Evolutionary conservation across 2,329 filamentous ascomycete genomes (phyloP), one percentile per base, ranked within the genome.

Genomic region (Hypoxylon sp.): DNA sequence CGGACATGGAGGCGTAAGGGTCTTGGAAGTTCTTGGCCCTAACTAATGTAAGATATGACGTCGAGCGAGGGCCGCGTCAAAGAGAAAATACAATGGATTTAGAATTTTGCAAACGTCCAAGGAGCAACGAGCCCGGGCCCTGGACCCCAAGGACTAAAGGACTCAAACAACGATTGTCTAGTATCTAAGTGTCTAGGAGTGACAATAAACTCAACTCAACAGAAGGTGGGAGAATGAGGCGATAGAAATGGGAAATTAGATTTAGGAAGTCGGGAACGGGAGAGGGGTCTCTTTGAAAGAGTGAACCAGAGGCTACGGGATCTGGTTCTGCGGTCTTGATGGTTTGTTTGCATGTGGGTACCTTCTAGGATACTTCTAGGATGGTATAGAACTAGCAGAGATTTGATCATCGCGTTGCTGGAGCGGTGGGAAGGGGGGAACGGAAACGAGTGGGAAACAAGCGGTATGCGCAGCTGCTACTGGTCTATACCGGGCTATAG

Each of bases 21-120:
- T 73, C 72, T 72, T 73, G 69, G 72, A 61, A 63, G 67, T 52
- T 63, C 73, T 76, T 73, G 72, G 75, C 72, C 68, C 46, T 68
- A 51, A 66, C 63, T 65, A 68, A 70, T 13, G 8, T 35, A 35
- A 35, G 62, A 66, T 67, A 74, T 75, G 72, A 74, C 71, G 71
- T 74, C 69, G 67, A 66, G 59, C 55, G 37, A 42, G 58, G 44
- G 51, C 47, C 61, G 52, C 29, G 52, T 39, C 32, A 51, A 67
- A 67, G 50, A 29, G 24, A 35, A 59, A 59, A 62, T 56, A 39
- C 21, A 62, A 67, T 54, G 15, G 32, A 59, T 61, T 59, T 48
- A 46, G 27, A 27, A 52, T 32, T 68, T 67, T 39, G 62, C 62
- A 59, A 68, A 59, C 59, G 59, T 66, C 62, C 35, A 52, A 65